These are phyloP conservation scores for Betula pendula DNA, from an alignment of 306 rosid genomes.

Conservation along the genomic window DNA sequence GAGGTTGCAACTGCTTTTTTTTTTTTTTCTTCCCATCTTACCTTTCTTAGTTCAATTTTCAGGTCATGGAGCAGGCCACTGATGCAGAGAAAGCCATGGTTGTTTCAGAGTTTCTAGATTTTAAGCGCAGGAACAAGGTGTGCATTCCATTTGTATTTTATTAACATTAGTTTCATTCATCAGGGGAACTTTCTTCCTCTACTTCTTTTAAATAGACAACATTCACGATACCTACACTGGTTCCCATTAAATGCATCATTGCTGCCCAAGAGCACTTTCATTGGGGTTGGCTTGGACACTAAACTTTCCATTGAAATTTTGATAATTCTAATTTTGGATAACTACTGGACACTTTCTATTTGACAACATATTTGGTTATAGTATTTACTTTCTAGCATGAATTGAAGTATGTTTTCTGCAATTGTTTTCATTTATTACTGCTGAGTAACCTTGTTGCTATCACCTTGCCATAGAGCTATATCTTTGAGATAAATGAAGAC, in stretches of 20 bases:
- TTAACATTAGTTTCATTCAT: constrained; percentile 8
- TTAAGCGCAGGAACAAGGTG: constrained; percentile 94
- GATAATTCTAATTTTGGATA: not conserved
- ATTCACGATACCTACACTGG: not conserved
- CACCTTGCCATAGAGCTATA: not conserved
- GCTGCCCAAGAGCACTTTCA: constrained; percentile 7
- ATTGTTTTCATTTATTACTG: not conserved
- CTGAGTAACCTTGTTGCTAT: constrained; percentile 3
- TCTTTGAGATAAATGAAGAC: constrained; percentile 5
- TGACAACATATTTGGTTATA: not conserved
- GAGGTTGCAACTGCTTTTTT: constrained; percentile 22
- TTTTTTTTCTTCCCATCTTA: constrained; percentile 24
- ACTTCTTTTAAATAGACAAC: not conserved
- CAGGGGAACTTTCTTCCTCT: not conserved
- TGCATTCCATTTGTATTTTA: constrained; percentile 18
- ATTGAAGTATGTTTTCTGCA: not conserved
- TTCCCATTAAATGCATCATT: not conserved
- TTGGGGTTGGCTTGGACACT: constrained; percentile 21
- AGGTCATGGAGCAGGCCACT: constrained; percentile 98
- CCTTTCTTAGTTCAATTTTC: constrained; percentile 36
- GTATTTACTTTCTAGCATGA: not conserved
- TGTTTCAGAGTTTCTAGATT: constrained; percentile 87
- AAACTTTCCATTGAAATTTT: not conserved
- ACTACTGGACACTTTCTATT: not conserved
- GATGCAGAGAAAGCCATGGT: constrained; percentile 92